These are phyloP conservation scores for Backusella sp. DNA, from an alignment of 192 early-diverging fungal genomes.

Conservation along the genomic window DNA sequence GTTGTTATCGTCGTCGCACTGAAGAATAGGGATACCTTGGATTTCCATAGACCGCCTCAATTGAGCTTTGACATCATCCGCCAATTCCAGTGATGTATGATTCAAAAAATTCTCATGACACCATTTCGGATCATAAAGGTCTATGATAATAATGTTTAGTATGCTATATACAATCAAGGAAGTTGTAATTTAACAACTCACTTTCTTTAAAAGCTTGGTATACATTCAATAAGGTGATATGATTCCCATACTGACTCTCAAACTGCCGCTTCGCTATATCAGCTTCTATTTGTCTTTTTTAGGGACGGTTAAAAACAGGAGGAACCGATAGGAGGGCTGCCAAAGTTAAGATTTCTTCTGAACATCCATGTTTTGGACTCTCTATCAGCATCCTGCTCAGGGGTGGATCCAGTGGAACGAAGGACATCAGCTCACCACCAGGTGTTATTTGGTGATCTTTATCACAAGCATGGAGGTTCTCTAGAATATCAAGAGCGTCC, in stretches of 20 bases:
- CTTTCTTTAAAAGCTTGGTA: constrained; percentile 86
- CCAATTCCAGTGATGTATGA: constrained; percentile 80
- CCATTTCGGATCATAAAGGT: constrained; percentile 77
- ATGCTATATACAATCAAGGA: neutral
- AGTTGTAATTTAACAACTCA: constrained; percentile 27
- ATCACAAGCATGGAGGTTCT: constrained; percentile 92
- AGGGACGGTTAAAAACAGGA: constrained; percentile 86
- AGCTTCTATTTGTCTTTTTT: constrained; percentile 80
- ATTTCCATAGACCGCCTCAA: constrained; percentile 81
- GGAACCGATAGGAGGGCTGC: constrained; percentile 94
- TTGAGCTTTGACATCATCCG: constrained; percentile 90
- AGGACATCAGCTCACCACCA: constrained; percentile 83
- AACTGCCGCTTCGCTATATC: constrained; percentile 91
- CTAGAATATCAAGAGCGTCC: constrained; percentile 93
- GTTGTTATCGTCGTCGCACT: constrained; percentile 43
- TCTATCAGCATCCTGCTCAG: constrained; percentile 89
- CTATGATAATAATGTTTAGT: constrained; percentile 10
- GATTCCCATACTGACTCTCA: constrained; percentile 92
- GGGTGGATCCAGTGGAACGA: constrained; percentile 97
- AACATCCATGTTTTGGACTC: constrained; percentile 82
- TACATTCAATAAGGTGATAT: constrained; percentile 93
- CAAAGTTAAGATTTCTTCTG: constrained; percentile 92
- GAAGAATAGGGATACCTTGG: constrained; percentile 5
- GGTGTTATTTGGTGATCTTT: constrained; percentile 91
- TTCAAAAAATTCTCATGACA: constrained; percentile 94